phyloP scores from a whole-genome alignment of 352 stramenopile genomes.

The Globisporangium nodosum region DNA sequence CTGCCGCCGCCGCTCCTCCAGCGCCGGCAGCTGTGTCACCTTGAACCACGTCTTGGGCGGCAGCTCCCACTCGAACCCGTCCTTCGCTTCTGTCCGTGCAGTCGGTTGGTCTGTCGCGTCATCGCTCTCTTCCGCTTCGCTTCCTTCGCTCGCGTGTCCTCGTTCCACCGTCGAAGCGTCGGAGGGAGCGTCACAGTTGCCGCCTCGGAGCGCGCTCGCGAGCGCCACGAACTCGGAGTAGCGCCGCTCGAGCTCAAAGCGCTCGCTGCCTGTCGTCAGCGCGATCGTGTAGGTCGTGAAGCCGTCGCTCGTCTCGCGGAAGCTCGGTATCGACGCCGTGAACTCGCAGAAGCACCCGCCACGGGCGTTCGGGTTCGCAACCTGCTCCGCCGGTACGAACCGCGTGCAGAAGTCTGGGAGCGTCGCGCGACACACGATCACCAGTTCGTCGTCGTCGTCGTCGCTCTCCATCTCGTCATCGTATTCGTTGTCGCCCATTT shows the following conservation, averaged over 20 bases:
- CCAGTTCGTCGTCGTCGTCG: constrained; percentile 46
- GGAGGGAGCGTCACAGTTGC: neutral
- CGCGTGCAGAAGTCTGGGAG: constrained; percentile 58
- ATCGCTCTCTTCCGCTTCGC: neutral
- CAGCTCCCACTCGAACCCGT: constrained; percentile 48
- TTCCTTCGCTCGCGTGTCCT: constrained; percentile 1
- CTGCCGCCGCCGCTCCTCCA: constrained; percentile 60
- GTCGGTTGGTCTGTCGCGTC: neutral
- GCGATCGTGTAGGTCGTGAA: constrained; percentile 61
- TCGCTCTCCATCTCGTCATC: constrained; percentile 22
- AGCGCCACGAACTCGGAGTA: constrained; percentile 78
- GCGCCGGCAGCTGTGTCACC: constrained; percentile 43
- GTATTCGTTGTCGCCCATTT: neutral
- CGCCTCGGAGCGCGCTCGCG: constrained; percentile 29
- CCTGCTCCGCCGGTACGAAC: constrained; percentile 25
- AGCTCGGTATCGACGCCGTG: constrained; percentile 44
- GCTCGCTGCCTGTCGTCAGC: constrained; percentile 30
- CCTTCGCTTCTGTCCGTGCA: constrained; percentile 5
- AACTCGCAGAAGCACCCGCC: constrained; percentile 27
- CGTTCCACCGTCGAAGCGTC: neutral
- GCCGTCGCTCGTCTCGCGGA: constrained; percentile 58
- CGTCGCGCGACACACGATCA: constrained; percentile 55
- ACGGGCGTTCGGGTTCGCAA: neutral
- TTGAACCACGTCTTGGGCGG: constrained; percentile 79
- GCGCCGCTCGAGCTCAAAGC: constrained; percentile 56